Evolutionary conservation across 2,329 filamentous ascomycete genomes (phyloP).

Genomic region (Ustulina deusta): DNA sequence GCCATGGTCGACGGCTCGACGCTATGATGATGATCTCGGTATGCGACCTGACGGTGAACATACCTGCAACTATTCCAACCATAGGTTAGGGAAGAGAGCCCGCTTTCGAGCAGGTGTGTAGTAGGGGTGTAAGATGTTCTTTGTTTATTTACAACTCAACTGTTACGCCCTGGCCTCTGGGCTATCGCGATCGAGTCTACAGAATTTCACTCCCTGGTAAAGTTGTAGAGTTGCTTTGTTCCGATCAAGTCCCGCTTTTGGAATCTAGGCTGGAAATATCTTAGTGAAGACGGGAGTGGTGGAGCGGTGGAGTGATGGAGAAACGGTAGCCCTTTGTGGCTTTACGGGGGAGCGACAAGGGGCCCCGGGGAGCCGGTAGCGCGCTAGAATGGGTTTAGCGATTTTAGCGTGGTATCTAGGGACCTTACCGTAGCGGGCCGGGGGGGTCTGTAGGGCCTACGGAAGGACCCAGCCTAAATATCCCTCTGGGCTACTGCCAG

Average conservation of each 20-base stretch:
- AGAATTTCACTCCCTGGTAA: conserved; percentile 5
- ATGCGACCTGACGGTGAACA: conserved; percentile 16
- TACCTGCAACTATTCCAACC: conserved; percentile 11
- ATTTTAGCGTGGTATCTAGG: too few relatives aligned
- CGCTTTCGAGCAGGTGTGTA: conserved; percentile 13
- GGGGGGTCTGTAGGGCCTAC: not conserved
- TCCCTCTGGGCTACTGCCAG: not conserved
- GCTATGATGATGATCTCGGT: conserved; percentile 16
- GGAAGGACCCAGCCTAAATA: conserved; percentile 12
- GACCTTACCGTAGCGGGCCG: too few relatives aligned
- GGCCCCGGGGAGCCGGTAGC: too few relatives aligned
- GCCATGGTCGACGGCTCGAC: conserved; percentile 22
- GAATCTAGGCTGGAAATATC: conserved; percentile 23
- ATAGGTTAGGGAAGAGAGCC: conserved; percentile 17
- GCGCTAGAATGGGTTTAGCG: too few relatives aligned
- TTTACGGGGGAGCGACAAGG: too few relatives aligned
- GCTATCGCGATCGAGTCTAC: conserved; percentile 19
- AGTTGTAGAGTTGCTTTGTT: conserved; percentile 4
- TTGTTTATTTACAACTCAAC: conserved; percentile 15
- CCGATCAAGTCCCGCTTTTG: conserved; percentile 1
- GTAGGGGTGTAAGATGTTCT: conserved; percentile 23
- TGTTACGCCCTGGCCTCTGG: too few relatives aligned
- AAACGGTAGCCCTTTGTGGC: not conserved
- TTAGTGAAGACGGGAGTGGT: conserved; percentile 23
- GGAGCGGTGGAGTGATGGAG: conserved; percentile 18